These are phyloP conservation scores for Sugiyamaella floridensis DNA, from an alignment of 805 yeast species.

Conservation along the genomic window DNA sequence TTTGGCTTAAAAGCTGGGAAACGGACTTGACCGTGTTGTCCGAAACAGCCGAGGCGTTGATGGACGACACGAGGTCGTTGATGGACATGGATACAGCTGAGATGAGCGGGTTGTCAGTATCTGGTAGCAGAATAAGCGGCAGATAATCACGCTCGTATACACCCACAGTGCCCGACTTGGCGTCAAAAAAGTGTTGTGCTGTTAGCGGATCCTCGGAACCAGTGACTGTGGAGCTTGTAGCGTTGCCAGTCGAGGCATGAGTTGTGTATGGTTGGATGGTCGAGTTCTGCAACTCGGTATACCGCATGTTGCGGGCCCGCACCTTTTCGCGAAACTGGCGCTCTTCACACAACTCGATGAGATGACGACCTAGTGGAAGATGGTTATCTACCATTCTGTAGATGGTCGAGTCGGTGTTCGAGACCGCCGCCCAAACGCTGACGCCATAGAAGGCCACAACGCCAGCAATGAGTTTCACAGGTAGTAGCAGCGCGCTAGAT, in stretches of 20 bases:
- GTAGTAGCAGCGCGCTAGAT: background rate
- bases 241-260: conserved; percentile 4
- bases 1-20: conserved; percentile 8
- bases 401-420: conserved; percentile 1
- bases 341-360: conserved; percentile 20
- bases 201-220: conserved; percentile 18
- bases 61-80: conserved; percentile 23
- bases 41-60: conserved; percentile 23
- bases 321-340: conserved; percentile 9
- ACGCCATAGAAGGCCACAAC: conserved; percentile 3
- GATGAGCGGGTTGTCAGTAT: conserved; percentile 19
- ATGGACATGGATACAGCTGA: conserved; percentile 21
- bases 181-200: conserved; percentile 20
- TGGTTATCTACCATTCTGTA: conserved; percentile 11
- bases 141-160: conserved; percentile 19
- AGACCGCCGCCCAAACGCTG: conserved; percentile 3
- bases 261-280: conserved; percentile 15
- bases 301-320: conserved; percentile 8
- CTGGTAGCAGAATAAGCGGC: conserved; percentile 25
- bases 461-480: background rate
- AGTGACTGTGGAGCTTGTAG: conserved; percentile 3
- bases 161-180: conserved; percentile 21
- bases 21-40: conserved; percentile 18
- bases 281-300: conserved; percentile 4
- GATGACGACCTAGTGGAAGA: conserved; percentile 14